Evolutionary conservation across 1,284 basidiomycete species (phyloP).

Genomic region (Moesziomyces antarcticus): DNA sequence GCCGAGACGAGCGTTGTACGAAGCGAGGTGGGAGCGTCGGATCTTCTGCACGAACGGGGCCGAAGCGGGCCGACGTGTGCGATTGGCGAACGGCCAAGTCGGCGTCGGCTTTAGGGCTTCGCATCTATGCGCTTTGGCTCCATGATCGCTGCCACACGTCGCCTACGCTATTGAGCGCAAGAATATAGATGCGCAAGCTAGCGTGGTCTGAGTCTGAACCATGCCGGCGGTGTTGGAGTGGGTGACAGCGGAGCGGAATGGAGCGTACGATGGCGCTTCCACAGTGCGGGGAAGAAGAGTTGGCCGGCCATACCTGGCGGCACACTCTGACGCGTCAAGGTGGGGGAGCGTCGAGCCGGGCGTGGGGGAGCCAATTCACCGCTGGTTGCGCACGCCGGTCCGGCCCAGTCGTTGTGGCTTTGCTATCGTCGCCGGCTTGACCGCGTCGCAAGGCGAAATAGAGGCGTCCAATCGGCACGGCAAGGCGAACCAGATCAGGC

Average conservation of each 20-base stretch:
- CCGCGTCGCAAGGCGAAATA: background rate
- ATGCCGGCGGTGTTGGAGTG: too few relatives aligned
- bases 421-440: too few relatives aligned
- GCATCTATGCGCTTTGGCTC: too few relatives aligned
- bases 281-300: conserved; percentile 3
- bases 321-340: background rate
- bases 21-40: background rate
- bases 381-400: background rate
- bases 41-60: background rate
- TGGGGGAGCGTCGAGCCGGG: conserved; percentile 1
- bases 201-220: too few relatives aligned
- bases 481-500: background rate
- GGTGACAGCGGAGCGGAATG: background rate
- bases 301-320: conserved; percentile 9
- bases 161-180: background rate
- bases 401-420: background rate
- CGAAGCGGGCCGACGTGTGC: background rate
- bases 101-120: background rate
- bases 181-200: too few relatives aligned
- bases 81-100: background rate
- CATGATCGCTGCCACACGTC: background rate
- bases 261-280: background rate
- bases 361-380: conserved; percentile 11
- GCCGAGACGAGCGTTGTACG: background rate
- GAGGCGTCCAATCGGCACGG: background rate